A percentile compares a stretch with the other conserved stretches of the same genome.
phyloP scores from a whole-genome alignment of 345 rosid species.

The Schrenkiella parvula region DNA sequence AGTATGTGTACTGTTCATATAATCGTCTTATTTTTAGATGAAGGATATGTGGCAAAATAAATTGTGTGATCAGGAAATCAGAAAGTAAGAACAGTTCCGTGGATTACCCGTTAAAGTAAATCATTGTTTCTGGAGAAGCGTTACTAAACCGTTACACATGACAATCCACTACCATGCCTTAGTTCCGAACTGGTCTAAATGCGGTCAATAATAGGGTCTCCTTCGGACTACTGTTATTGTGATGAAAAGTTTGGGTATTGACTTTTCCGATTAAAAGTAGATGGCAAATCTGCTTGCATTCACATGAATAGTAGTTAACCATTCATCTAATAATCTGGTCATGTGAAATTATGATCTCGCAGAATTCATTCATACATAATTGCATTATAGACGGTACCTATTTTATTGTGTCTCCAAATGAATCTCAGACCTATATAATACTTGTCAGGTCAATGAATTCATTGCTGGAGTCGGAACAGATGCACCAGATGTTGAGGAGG shows the following conservation, averaged over 20 bases:
- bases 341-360: slow-evolving; percentile 1
- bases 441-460: slow-evolving; percentile 85
- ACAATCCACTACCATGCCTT: slow-evolving; percentile 13
- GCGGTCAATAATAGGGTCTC: not conserved
- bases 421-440: slow-evolving; percentile 20
- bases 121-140: not conserved
- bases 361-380: not conserved
- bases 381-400: not conserved
- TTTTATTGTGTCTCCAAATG: not conserved
- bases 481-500: slow-evolving; percentile 99
- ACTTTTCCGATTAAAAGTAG: not conserved
- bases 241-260: not conserved
- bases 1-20: not conserved
- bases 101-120: not conserved
- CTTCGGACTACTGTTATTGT: not conserved
- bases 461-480: slow-evolving; percentile 97
- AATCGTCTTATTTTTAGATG: not conserved
- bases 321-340: slow-evolving; percentile 12
- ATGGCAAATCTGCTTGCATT: slow-evolving; percentile 1
- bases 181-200: not conserved
- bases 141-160: not conserved
- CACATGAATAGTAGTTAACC: not conserved
- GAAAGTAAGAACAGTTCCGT: slow-evolving; percentile 9
- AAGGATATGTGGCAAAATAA: not conserved
- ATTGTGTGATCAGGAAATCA: not conserved